Conservation (phyloP, 148 eudicot genomes). For the Camellia sinensis region DNA sequence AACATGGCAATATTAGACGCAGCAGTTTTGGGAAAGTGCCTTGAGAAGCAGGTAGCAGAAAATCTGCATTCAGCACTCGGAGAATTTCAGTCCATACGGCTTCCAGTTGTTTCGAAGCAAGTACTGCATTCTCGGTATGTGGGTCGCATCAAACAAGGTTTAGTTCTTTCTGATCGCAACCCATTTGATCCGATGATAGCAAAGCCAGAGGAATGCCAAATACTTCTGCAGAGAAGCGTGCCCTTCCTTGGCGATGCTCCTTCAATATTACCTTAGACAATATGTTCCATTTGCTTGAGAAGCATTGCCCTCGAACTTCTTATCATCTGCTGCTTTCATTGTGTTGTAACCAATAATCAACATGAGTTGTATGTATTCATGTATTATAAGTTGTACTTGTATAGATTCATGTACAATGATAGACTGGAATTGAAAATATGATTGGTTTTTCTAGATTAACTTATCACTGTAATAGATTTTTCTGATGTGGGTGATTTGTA, state of each 20-base stretch:
- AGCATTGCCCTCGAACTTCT: too few species aligned
- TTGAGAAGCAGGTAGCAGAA: slow-evolving; percentile 54
- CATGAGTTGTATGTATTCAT: too few species aligned
- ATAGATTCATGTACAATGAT: too few species aligned
- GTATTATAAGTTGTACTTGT: too few species aligned
- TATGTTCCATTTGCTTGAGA: too few species aligned
- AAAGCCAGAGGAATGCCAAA: slow-evolving; percentile 42
- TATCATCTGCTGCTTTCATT: too few species aligned
- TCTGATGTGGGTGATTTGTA: too few species aligned
- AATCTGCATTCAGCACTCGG: slow-evolving; percentile 45
- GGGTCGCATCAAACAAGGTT: slow-evolving; percentile 79
- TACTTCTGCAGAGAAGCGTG: slow-evolving; percentile 59
- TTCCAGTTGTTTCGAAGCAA: slow-evolving; percentile 58
- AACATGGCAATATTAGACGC: slow-evolving; percentile 88
- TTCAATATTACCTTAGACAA: slow-evolving; percentile 13
- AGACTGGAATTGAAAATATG: too few species aligned
- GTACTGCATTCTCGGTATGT: slow-evolving; percentile 60
- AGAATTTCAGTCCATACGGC: slow-evolving; percentile 58
- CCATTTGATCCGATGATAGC: slow-evolving; percentile 46
- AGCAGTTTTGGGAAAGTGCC: slow-evolving; percentile 67
- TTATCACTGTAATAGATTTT: too few species aligned
- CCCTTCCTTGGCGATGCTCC: slow-evolving; percentile 62
- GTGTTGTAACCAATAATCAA: too few species aligned
- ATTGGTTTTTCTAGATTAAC: too few species aligned
- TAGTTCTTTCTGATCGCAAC: slow-evolving; percentile 35